Conservation (phyloP, 2,329 filamentous ascomycete genomes). For the Aaosphaeria pasadenensis region DNA sequence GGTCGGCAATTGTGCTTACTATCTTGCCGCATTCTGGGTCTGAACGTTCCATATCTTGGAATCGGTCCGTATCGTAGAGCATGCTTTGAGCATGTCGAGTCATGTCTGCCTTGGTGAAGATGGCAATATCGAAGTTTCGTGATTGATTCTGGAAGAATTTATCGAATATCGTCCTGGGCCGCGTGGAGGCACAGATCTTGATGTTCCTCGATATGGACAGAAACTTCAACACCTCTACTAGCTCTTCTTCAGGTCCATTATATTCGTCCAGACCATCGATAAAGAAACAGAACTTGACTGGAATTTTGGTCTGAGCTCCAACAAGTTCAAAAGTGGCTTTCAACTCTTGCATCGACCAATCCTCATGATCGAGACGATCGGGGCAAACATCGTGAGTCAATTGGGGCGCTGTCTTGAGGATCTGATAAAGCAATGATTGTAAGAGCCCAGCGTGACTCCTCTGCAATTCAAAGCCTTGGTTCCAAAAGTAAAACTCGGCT, state of each 20-base stretch:
- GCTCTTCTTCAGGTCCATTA: slow-evolving; percentile 8
- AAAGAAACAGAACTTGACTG: slow-evolving; percentile 11
- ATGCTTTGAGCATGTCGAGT: slow-evolving; percentile 3
- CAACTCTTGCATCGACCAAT: slow-evolving; percentile 5
- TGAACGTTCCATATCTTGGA: background rate
- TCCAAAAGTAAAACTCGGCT: slow-evolving; percentile 45
- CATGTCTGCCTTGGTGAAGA: slow-evolving; percentile 13
- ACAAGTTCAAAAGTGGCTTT: slow-evolving; percentile 3
- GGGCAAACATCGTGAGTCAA: slow-evolving; percentile 5
- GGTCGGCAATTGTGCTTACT: slow-evolving; percentile 2
- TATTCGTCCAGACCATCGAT: slow-evolving; percentile 13
- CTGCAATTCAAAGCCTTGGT: slow-evolving; percentile 6
- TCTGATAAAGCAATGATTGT: slow-evolving; percentile 8
- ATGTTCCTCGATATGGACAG: slow-evolving; percentile 4
- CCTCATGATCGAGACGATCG: slow-evolving; percentile 4
- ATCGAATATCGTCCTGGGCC: slow-evolving; percentile 10
- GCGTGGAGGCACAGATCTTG: slow-evolving; percentile 19
- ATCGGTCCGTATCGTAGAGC: background rate
- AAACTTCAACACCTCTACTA: slow-evolving; percentile 8
- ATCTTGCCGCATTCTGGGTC: slow-evolving; percentile 1
- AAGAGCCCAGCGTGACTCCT: slow-evolving; percentile 8
- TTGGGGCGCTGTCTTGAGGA: slow-evolving; percentile 1
- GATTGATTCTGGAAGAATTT: slow-evolving; percentile 2
- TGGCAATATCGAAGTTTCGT: slow-evolving; percentile 5
- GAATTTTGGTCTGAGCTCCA: background rate